Conservation (phyloP, 495 filamentous ascomycete species). For the Hypoxylon cercidicola region DNA sequence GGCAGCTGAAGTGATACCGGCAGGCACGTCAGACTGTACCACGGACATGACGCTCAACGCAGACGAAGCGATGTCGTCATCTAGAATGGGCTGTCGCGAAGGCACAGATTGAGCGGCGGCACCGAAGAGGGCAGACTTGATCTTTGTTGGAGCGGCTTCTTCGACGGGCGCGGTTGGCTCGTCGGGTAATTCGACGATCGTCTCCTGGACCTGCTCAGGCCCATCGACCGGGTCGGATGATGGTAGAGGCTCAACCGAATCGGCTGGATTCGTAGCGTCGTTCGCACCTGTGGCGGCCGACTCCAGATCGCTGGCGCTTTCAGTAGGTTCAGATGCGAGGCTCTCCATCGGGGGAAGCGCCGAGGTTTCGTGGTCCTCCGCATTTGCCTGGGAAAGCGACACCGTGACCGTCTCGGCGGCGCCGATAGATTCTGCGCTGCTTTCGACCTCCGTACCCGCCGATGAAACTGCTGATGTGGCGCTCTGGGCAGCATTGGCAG, state of each 20-base stretch:
- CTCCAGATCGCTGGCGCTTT: constrained; percentile 21
- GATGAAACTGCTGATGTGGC: constrained; percentile 32
- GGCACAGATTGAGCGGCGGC: constrained; percentile 58
- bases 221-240: constrained; percentile 33
- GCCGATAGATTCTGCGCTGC: constrained; percentile 13
- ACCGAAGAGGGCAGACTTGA: constrained; percentile 58
- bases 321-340: constrained; percentile 20
- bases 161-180: constrained; percentile 32
- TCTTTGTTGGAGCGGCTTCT: constrained; percentile 27
- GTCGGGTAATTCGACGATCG: constrained; percentile 35
- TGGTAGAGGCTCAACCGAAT: constrained; percentile 20
- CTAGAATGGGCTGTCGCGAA: constrained; percentile 52
- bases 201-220: constrained; percentile 42
- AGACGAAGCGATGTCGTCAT: constrained; percentile 56
- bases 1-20: constrained; percentile 53
- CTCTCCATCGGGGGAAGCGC: constrained; percentile 28
- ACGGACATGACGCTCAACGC: constrained; percentile 73
- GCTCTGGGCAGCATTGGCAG: constrained; percentile 40
- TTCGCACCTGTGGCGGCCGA: background rate
- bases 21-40: constrained; percentile 57
- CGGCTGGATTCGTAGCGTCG: constrained; percentile 11
- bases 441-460: constrained; percentile 22
- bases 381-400: constrained; percentile 30
- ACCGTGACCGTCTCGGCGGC: constrained; percentile 32
- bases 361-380: constrained; percentile 30